phyloP scores from a whole-genome alignment of 2,329 filamentous ascomycete species.

The Phialophora expanda region DNA sequence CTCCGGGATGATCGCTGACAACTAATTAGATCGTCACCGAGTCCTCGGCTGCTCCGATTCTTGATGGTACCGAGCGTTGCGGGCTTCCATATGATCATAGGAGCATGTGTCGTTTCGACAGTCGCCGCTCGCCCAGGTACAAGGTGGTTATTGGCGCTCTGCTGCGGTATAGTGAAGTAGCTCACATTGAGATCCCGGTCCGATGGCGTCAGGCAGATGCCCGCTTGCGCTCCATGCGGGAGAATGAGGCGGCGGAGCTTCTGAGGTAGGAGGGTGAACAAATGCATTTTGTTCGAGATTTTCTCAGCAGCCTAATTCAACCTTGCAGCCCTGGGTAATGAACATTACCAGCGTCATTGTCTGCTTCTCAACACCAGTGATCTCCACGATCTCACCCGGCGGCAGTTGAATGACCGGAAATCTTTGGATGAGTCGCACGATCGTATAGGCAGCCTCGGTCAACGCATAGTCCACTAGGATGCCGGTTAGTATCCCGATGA shows the following conservation, averaged over 20 bases:
- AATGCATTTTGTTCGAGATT: background rate
- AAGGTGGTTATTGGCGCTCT: too few species aligned
- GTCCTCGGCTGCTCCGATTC: too few species aligned
- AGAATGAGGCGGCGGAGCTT: background rate
- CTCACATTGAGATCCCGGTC: too few species aligned
- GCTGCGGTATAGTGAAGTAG: too few species aligned
- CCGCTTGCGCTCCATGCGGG: background rate
- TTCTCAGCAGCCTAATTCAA: conserved; percentile 18
- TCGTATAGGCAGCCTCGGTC: conserved; percentile 61
- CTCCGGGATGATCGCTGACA: too few species aligned
- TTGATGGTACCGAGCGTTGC: too few species aligned
- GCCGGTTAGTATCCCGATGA: background rate
- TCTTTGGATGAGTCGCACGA: conserved; percentile 49
- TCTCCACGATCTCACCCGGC: conserved; percentile 24
- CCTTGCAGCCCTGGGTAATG: conserved; percentile 32
- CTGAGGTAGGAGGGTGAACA: background rate
- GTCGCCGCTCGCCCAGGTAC: too few species aligned
- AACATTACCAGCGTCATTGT: conserved; percentile 36
- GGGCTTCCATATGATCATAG: too few species aligned
- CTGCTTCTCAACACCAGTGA: conserved; percentile 33
- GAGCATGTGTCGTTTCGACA: too few species aligned
- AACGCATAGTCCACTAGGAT: conserved; percentile 59
- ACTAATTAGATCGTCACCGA: too few species aligned
- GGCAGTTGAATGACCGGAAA: conserved; percentile 30
- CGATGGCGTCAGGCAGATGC: too few species aligned